phyloP scores from a whole-genome alignment of 352 stramenopile genomes.

The Pythium vanterpoolii region DNA sequence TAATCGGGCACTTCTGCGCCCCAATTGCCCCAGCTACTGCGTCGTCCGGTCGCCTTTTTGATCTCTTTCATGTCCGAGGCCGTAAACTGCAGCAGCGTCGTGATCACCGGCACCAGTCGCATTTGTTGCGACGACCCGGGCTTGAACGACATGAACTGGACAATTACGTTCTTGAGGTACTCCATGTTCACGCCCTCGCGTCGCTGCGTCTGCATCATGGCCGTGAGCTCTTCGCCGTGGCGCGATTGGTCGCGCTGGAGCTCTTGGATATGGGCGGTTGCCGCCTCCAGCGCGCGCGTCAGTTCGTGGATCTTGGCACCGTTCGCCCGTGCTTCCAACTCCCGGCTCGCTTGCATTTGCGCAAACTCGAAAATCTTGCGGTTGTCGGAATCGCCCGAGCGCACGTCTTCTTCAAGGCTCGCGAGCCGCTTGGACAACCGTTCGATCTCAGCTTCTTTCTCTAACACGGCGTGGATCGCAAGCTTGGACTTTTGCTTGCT shows the following conservation, averaged over 20 bases:
- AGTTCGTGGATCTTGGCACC: constrained; percentile 52
- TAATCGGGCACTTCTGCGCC: constrained; percentile 50
- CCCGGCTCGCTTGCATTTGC: constrained; percentile 78
- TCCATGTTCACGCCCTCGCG: constrained; percentile 89
- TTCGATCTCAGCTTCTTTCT: constrained; percentile 78
- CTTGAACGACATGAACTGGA: constrained; percentile 89
- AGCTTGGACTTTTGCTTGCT: constrained; percentile 86
- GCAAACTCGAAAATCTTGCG: constrained; percentile 88
- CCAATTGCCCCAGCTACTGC: constrained; percentile 77
- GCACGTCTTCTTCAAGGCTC: constrained; percentile 82
- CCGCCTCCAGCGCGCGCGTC: constrained; percentile 37
- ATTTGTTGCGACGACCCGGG: constrained; percentile 76
- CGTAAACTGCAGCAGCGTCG: constrained; percentile 84
- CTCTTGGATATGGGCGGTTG: constrained; percentile 45
- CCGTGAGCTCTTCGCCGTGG: constrained; percentile 67
- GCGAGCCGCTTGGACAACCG: constrained; percentile 46
- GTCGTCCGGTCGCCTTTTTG: constrained; percentile 45
- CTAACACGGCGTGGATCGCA: constrained; percentile 70
- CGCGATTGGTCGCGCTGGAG: constrained; percentile 52
- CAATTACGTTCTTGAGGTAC: constrained; percentile 89
- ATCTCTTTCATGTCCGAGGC: constrained; percentile 73
- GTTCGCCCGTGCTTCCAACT: constrained; percentile 62
- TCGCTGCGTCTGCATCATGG: constrained; percentile 75
- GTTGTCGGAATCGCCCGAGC: constrained; percentile 77
- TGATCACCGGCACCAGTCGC: constrained; percentile 76